Base-by-base conservation (phyloP, 139 green algal species). In the Closterium sp. region DNA sequence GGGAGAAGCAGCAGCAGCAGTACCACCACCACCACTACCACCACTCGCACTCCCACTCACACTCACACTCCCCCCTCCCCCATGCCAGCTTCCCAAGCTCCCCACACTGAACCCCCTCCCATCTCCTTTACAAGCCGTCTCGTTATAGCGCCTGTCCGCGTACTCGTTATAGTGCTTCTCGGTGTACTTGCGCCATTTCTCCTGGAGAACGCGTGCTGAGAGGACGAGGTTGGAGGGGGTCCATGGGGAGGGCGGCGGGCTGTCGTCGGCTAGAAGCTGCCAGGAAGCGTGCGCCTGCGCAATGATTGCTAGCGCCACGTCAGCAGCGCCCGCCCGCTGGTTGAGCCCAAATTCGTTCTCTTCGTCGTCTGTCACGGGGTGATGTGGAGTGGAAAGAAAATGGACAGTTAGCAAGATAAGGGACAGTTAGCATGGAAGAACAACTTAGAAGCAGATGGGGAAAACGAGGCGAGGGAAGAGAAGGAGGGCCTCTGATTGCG, bases 261-360 rank as follows among this genome's bases (percentile, higher is more conserved):
- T 28, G 55, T 76, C 55, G 55, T 76, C 55, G 0, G 55, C 25
- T 16, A 76, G 55, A 76, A 76, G 55, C 55, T 76, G 55, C 55
- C 55, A 76, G 55, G 55, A 76, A 76, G 55, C 55, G 25, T 76
- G 55, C 12, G 55, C 55, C 55, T 76, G 55, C 55, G 55, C 55
- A 76, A 76, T 76, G 55, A 76, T 76, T 76, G 55, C 55, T 1
- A 76, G 55, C 55, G 55, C 55, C 55, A 76, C 55, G 55, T 76
- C 55, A 76, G 55, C 55, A 76, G 55, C 55, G 55, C 55, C 87
- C 23, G 87, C 87, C 34, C 87, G 32, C 31, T 91, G 34, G 31
- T 91, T 91, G 1, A 91, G 4, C 28, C 87, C 87, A 5, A 91
- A 91, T 2, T 86, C 81, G 87, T 87, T 87, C 34, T 91, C 34